Conservation (phyloP, 192 early-diverging fungal genomes). For the Chytriomyces sp. region DNA sequence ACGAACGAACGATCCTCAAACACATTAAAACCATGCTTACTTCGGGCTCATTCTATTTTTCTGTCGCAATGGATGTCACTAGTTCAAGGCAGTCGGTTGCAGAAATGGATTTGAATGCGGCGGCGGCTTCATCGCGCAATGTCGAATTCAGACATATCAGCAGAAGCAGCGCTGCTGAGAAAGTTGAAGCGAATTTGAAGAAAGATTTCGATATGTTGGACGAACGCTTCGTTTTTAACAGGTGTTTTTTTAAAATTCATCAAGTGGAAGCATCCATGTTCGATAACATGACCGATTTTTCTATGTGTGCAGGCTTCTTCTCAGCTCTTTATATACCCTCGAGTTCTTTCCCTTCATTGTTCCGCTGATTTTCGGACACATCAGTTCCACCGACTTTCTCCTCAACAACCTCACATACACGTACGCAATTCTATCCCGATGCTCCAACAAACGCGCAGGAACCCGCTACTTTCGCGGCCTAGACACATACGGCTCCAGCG, state of each 20-base stretch:
- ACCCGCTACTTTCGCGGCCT: constrained; percentile 31
- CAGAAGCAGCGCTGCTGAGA: background rate
- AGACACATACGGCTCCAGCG: constrained; percentile 21
- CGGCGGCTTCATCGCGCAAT: background rate
- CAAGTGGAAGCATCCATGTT: background rate
- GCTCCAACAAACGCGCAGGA: constrained; percentile 28
- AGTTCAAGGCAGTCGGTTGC: background rate
- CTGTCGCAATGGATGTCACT: constrained; percentile 30
- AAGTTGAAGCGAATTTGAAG: background rate
- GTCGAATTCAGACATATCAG: background rate
- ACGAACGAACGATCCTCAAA: constrained; percentile 16
- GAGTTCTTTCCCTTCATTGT: constrained; percentile 31
- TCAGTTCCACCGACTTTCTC: constrained; percentile 22
- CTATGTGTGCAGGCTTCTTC: background rate
- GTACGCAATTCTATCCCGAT: constrained; percentile 22
- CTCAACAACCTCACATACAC: constrained; percentile 7
- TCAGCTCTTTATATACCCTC: background rate
- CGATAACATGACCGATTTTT: background rate
- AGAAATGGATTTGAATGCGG: background rate
- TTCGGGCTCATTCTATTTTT: constrained; percentile 33
- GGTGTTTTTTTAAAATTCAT: background rate
- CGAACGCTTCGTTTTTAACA: constrained; percentile 26
- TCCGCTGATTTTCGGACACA: constrained; percentile 29
- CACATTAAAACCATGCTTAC: constrained; percentile 16
- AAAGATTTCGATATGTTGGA: constrained; percentile 25